Base-by-base conservation (phyloP, 2,329 filamentous ascomycete species). In the Chalara sp. region DNA sequence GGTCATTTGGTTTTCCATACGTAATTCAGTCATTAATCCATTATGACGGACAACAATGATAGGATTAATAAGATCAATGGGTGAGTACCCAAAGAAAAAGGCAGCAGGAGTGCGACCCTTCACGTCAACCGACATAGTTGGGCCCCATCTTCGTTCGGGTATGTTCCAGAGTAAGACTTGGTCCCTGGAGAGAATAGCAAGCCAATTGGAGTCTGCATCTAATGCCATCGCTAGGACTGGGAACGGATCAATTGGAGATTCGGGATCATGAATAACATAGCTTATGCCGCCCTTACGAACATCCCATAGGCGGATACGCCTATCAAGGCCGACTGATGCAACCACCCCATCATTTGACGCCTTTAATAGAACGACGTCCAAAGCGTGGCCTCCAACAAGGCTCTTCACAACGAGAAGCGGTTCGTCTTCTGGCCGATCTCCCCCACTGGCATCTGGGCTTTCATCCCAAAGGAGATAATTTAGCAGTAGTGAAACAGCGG, bases 381-480 rank as follows among this genome's bases (percentile, higher is more conserved):
- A 73, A 6, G 71, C 68, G 62, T 92, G 88, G 0, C 83, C 83
- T 11, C 76, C 73, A 30, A 72, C 72, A 8, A 90, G 64, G 1
- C 80, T 81, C 47, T 76, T 78, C 44, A 88, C 73, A 0, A 76
- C 77, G 10, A 91, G 67, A 1, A 78, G 67, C 1, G 78, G 72
- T 28, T 72, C 68, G 32, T 74, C 70, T n/a, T 73, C 68, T 0
- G 64, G 58, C 30, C 58, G 52, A 39, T 73, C 69, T 6, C 76
- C 72, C 5, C 73, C 68, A 6, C 76, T 70, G 6, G 70, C 68
- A 1, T 74, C 72, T 11, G 69, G 68, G 21, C 72, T 67, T 6
- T 69, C 67, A 52, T 84, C 82, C 77, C 81, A 86, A 0, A 92
- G 70, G 5, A 92, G 72, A 59, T 86, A 87, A 55, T 84, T 88